Percentiles rank a stretch among this genome's conserved stretches.
These are phyloP conservation scores for Scleromitrula shiraiana DNA, from an alignment of 2,329 filamentous ascomycete species.

Conservation along the genomic window DNA sequence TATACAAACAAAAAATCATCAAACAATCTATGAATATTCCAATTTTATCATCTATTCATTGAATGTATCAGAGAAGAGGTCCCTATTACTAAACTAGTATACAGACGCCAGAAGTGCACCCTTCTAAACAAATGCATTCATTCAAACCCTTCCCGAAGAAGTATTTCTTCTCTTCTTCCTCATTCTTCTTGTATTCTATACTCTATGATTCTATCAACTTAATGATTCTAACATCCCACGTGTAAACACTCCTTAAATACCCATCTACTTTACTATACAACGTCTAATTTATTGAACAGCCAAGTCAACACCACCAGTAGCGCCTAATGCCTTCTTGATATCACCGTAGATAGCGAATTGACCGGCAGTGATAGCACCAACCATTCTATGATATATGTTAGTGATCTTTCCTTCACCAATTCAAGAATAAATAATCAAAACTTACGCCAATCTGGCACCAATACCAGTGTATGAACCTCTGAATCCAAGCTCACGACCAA, in stretches of 20 bases:
- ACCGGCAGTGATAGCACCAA: constrained; percentile 33
- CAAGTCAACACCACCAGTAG: constrained; percentile 63
- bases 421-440: not conserved
- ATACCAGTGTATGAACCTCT: constrained; percentile 74
- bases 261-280: constrained; percentile 22
- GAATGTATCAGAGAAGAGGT: constrained; percentile 13
- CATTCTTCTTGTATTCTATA: no score
- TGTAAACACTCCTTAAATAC: no score
- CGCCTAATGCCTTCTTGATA: constrained; percentile 61
- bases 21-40: no score
- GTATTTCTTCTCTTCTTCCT: constrained; percentile 5
- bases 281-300: constrained; percentile 37
- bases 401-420: not conserved
- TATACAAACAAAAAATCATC: no score
- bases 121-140: constrained; percentile 18
- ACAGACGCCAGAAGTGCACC: constrained; percentile 14
- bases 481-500: constrained; percentile 76
- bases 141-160: constrained; percentile 8
- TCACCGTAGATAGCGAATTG: constrained; percentile 88
- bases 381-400: constrained; percentile 6
- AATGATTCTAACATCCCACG: no score
- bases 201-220: constrained; percentile 9
- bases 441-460: constrained; percentile 58
- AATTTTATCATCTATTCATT: constrained; percentile 17
- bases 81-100: no score